These are phyloP conservation scores for Jackrogersella minutella DNA, from an alignment of 495 filamentous ascomycete genomes.

Conservation along the genomic window DNA sequence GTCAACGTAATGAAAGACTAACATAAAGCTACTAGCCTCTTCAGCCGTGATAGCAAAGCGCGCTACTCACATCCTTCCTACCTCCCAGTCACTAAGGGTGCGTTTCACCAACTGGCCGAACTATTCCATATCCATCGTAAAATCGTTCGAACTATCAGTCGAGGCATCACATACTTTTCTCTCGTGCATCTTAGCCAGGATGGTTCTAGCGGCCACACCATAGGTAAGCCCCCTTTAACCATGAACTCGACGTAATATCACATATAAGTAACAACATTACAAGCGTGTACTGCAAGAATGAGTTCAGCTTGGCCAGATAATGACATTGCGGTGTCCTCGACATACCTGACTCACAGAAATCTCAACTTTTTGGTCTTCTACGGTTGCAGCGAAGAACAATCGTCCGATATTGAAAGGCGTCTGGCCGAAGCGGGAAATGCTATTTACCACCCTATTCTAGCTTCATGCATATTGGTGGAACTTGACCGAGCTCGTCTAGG, in stretches of 20 bases:
- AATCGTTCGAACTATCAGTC: conserved; percentile 17
- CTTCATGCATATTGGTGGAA: conserved; percentile 21
- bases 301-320: conserved; percentile 5
- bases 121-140: conserved; percentile 17
- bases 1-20: not conserved
- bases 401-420: not conserved
- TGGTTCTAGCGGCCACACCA: not conserved
- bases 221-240: not conserved
- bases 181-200: not conserved
- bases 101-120: not conserved
- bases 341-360: conserved; percentile 10
- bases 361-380: conserved; percentile 27
- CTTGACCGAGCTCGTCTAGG: conserved; percentile 19
- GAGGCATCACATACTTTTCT: conserved; percentile 16
- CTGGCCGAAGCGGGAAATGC: not conserved
- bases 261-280: not conserved
- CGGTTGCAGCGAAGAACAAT: conserved; percentile 18
- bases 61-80: conserved; percentile 1
- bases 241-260: not conserved
- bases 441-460: conserved; percentile 12
- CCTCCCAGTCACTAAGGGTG: conserved; percentile 10
- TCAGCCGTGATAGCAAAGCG: not conserved
- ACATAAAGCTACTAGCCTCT: conserved; percentile 9
- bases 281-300: conserved; percentile 24
- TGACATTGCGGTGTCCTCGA: conserved; percentile 26